Evolutionary conservation across 768 basidiomycete species (phyloP).

Genomic region (Rhizopogon rudus): DNA sequence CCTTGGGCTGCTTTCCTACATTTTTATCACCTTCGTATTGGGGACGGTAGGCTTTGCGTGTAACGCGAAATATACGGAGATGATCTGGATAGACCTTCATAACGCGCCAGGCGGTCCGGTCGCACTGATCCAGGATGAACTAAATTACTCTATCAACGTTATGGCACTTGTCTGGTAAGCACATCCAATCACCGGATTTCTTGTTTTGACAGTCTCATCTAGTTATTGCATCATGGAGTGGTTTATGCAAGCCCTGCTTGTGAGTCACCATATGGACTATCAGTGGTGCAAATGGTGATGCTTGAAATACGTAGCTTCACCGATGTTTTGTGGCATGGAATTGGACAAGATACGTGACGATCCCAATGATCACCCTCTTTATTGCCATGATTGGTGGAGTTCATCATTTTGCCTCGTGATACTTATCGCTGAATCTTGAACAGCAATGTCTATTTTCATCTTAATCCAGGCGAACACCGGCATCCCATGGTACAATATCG

Average conservation of each 20-base stretch:
- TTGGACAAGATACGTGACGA: constrained; percentile 8
- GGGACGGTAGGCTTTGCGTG: constrained; percentile 23
- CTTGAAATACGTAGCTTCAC: neutral
- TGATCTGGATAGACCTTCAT: constrained; percentile 31
- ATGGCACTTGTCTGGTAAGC: constrained; percentile 14
- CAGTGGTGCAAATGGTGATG: neutral
- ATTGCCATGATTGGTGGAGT: constrained; percentile 10
- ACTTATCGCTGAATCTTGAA: neutral
- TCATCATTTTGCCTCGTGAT: neutral
- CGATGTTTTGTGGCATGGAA: constrained; percentile 14
- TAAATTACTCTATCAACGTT: constrained; percentile 15
- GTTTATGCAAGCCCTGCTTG: constrained; percentile 23
- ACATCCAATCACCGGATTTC: neutral
- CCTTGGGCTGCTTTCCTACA: constrained; percentile 12
- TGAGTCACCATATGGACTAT: neutral
- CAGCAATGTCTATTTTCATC: constrained; percentile 15
- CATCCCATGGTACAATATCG: constrained; percentile 15
- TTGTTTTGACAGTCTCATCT: neutral
- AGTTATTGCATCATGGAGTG: constrained; percentile 28
- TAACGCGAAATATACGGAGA: constrained; percentile 22
- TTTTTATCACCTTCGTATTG: constrained; percentile 21
- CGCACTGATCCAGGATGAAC: constrained; percentile 11
- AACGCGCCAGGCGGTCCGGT: constrained; percentile 6
- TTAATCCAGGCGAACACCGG: constrained; percentile 10
- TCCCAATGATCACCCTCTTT: constrained; percentile 12